Percentiles rank a stretch among this genome's conserved stretches.
Conservation (phyloP, 768 basidiomycete species). For the Lactarius sanguifluus region DNA sequence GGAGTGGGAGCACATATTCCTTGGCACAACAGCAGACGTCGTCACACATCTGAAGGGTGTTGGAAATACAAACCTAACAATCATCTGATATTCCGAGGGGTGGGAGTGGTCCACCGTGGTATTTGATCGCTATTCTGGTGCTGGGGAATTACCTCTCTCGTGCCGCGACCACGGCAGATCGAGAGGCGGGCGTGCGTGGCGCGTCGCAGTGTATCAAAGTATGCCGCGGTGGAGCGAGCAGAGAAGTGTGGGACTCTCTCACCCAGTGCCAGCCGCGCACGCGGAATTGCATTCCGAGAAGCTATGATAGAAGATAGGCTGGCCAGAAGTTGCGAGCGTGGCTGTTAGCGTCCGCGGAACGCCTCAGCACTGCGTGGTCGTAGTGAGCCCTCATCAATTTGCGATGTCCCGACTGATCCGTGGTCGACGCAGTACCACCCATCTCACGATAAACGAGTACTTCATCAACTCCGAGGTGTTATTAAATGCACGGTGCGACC, state of each 20-base stretch:
- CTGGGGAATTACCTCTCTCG: no score
- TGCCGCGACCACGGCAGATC: no score
- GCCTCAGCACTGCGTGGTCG: background rate
- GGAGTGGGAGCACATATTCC: slow-evolving; percentile 37
- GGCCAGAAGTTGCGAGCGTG: background rate
- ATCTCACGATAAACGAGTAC: background rate
- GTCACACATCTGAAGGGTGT: slow-evolving; percentile 61
- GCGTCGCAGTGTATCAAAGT: background rate
- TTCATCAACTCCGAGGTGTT: background rate
- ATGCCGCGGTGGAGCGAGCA: background rate
- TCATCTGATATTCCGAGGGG: slow-evolving; percentile 33
- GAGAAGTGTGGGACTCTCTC: background rate
- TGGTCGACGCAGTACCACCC: background rate
- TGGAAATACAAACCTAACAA: slow-evolving; percentile 43
- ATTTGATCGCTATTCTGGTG: no score
- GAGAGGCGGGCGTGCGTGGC: background rate
- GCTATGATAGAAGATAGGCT: background rate
- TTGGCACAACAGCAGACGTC: slow-evolving; percentile 72
- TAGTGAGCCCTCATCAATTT: background rate
- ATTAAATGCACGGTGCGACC: background rate
- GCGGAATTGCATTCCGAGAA: no score
- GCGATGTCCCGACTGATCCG: background rate
- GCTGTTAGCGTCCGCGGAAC: background rate
- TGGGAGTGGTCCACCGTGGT: no score
- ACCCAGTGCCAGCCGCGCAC: background rate